Base-by-base conservation (phyloP, 176 grass and related monocot species). In the Paspalum notatum region DNA sequence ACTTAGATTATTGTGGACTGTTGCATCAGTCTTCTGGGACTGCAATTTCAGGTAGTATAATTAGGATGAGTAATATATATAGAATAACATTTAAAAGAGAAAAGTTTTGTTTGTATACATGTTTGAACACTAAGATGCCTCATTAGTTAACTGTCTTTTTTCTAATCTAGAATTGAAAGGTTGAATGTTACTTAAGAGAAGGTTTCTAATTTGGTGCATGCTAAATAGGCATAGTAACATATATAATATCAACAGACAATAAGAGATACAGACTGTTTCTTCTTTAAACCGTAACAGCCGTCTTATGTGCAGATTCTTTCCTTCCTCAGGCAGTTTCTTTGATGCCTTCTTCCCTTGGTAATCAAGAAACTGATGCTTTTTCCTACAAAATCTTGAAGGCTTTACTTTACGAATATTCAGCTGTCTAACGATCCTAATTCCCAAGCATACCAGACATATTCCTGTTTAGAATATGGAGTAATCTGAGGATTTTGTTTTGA, bases 301-400 rank as follows among this genome's bases (percentile, higher is more conserved):
- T 47, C 38, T 1, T 24, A 39, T 49, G 18, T 71, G 56, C 48
- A 65, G 80, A 78, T 83, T 83, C 56, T 77, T 87, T 70, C 25
- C 78, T 87, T 82, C 20, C 40, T 8, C 13, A 18, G 25, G 60
- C 68, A 78, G 44, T 74, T 77, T 72, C 12, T 55, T 83, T 83
- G 20, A 74, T 74, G 22, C 52, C 12, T 67, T 15, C 17, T 51
- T 15, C 67, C 15, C 18, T 59, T 83, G 3, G 25, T 67, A 18
- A 83, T n/a, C 21, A 60, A 56, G 54, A 38, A 6, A 40, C 9
- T 12, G 0, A 66, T 51, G 4, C 61, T 80, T 84, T 84, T 2
- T 74, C 43, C 61, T 58, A 53, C 50, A 61, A 40, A 68, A 21
- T 38, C 13, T 25, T 53, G 16, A 62, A 12, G 9, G 12, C 6